A percentile compares a stretch with the other conserved stretches of the same genome.
Conservation (phyloP, 768 basidiomycete species). For the Dioszegia hungarica region DNA sequence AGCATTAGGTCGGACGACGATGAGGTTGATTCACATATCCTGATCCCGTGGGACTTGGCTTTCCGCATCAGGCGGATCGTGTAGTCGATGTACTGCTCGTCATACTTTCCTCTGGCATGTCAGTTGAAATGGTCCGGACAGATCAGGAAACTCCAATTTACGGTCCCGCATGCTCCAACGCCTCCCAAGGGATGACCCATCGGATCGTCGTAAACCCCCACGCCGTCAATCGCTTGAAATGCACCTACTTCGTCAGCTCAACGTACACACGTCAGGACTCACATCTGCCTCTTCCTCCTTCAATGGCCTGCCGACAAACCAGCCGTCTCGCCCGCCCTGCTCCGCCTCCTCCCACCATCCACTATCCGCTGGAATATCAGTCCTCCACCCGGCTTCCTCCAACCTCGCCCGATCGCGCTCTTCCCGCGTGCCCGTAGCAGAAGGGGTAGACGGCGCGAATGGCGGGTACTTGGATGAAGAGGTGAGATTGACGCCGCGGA, state of each 20-base stretch:
- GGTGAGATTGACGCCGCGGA: conserved; percentile 92
- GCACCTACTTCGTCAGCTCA: conserved; percentile 61
- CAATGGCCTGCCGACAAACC: conserved; percentile 72
- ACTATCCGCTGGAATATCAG: conserved; percentile 65
- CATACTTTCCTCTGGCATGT: conserved; percentile 69
- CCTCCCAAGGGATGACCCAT: conserved; percentile 88
- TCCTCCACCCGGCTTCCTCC: conserved; percentile 50
- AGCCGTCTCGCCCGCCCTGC: conserved; percentile 57
- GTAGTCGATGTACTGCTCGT: conserved; percentile 88
- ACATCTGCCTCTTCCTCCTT: conserved; percentile 65
- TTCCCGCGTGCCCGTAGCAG: background rate
- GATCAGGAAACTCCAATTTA: conserved; percentile 54
- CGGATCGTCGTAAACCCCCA: conserved; percentile 92
- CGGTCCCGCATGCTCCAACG: conserved; percentile 91
- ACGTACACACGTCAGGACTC: conserved; percentile 10
- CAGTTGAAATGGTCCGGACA: background rate
- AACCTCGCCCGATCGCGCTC: conserved; percentile 19
- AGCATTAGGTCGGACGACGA: too few relatives aligned
- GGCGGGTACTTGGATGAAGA: conserved; percentile 79
- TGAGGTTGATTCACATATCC: conserved; percentile 53
- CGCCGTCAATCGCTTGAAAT: conserved; percentile 73
- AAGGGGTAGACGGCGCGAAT: background rate
- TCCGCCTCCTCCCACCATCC: conserved; percentile 80
- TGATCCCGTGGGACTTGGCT: conserved; percentile 87
- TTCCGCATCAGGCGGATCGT: conserved; percentile 78